A percentile compares a stretch with the other conserved stretches of the same genome.
Conservation (phyloP, 2,329 filamentous ascomycete genomes). For the Colletotrichum agaves region DNA sequence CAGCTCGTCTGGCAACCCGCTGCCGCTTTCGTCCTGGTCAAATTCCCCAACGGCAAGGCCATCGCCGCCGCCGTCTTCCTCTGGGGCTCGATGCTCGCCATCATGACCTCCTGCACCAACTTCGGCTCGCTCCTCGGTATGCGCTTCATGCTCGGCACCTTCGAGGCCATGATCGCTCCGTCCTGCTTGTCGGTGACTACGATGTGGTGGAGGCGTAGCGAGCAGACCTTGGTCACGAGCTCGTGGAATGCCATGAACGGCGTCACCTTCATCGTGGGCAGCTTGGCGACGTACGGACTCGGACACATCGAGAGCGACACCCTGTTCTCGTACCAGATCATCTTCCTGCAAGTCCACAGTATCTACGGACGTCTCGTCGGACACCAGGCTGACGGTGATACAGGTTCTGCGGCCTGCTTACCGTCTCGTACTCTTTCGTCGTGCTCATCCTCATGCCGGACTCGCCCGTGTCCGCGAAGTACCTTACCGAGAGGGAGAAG, state of each 20-base stretch:
- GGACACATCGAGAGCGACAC: conserved; percentile 43
- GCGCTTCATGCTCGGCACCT: conserved; percentile 57
- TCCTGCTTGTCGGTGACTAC: conserved; percentile 64
- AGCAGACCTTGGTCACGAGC: conserved; percentile 60
- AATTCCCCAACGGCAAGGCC: conserved; percentile 43
- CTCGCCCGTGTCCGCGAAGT: conserved; percentile 67
- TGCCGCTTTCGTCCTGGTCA: conserved; percentile 41
- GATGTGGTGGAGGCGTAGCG: conserved; percentile 64
- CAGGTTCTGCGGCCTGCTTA: conserved; percentile 49
- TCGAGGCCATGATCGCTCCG: conserved; percentile 62
- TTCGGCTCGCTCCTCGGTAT: conserved; percentile 58
- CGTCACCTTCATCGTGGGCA: conserved; percentile 58
- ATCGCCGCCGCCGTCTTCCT: conserved; percentile 40
- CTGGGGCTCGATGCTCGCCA: conserved; percentile 43
- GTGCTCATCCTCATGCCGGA: conserved; percentile 70
- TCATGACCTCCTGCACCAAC: conserved; percentile 61
- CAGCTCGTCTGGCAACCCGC: conserved; percentile 42
- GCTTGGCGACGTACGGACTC: conserved; percentile 45
- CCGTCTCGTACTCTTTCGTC: conserved; percentile 57
- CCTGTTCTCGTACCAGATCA: conserved; percentile 41
- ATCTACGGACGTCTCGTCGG: fast-evolving
- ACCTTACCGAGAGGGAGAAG: conserved; percentile 64
- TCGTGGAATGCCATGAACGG: conserved; percentile 66
- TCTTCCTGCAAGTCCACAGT: conserved; percentile 33
- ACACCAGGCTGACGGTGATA: fast-evolving